phyloP scores from a whole-genome alignment of 2,329 filamentous ascomycete species.

The Botrytis cinerea region DNA sequence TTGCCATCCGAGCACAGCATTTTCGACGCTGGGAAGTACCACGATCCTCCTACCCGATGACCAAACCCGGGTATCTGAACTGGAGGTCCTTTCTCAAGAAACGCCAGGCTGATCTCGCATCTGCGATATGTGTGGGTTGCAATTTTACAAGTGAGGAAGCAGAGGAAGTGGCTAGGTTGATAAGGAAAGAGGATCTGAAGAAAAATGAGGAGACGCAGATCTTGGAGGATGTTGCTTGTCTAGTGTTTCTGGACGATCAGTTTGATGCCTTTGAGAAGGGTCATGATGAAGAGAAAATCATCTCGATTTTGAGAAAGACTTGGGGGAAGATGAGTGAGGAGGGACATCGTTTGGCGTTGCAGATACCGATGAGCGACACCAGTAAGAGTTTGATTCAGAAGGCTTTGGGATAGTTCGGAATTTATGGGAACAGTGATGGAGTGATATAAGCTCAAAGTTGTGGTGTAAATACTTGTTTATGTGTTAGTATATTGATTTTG shows the following conservation, averaged over 20 bases:
- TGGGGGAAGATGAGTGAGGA: slow-evolving; percentile 72
- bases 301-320: slow-evolving; percentile 70
- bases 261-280: slow-evolving; percentile 79
- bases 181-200: slow-evolving; percentile 75
- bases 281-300: slow-evolving; percentile 75
- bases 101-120: slow-evolving; percentile 64
- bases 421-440: slow-evolving; percentile 17
- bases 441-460: background rate
- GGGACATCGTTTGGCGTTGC: slow-evolving; percentile 64
- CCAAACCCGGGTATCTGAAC: slow-evolving; percentile 72
- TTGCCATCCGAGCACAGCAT: slow-evolving; percentile 83
- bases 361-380: slow-evolving; percentile 64
- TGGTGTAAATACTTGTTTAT: background rate
- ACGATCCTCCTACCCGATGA: slow-evolving; percentile 71
- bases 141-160: slow-evolving; percentile 51
- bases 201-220: slow-evolving; percentile 68
- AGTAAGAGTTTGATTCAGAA: slow-evolving; percentile 62
- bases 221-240: slow-evolving; percentile 81
- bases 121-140: slow-evolving; percentile 51
- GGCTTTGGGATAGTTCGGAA: slow-evolving; percentile 52
- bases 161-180: slow-evolving; percentile 65
- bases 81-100: slow-evolving; percentile 78
- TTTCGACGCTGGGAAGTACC: slow-evolving; percentile 83
- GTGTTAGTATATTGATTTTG: background rate
- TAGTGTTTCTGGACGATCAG: slow-evolving; percentile 86